These are phyloP conservation scores for Hyaloscypha variabilis DNA, from an alignment of 495 filamentous ascomycete species.

Conservation along the genomic window DNA sequence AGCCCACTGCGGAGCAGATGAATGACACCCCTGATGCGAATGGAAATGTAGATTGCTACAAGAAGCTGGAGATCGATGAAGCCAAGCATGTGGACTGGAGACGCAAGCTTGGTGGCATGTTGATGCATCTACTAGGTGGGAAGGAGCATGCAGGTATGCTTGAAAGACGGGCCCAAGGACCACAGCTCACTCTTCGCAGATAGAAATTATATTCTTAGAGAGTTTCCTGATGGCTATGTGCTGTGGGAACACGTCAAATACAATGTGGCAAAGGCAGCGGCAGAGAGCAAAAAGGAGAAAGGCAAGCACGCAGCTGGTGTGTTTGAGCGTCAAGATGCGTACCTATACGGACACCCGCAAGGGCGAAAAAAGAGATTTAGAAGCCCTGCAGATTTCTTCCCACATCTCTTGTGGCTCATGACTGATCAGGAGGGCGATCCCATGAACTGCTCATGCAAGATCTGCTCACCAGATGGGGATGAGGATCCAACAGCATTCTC, in stretches of 20 bases:
- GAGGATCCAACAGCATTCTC: not conserved
- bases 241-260: slow-evolving; percentile 60
- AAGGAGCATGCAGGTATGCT: slow-evolving; percentile 36
- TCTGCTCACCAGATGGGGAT: slow-evolving; percentile 28
- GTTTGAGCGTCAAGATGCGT: slow-evolving; percentile 56
- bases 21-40: slow-evolving; percentile 46
- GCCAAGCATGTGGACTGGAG: slow-evolving; percentile 55
- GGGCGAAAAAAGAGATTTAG: slow-evolving; percentile 61
- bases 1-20: slow-evolving; percentile 46
- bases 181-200: slow-evolving; percentile 36
- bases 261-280: slow-evolving; percentile 19
- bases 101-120: slow-evolving; percentile 55
- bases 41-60: slow-evolving; percentile 52
- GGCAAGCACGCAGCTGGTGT: slow-evolving; percentile 28
- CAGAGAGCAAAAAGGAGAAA: slow-evolving; percentile 24
- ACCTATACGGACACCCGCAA: slow-evolving; percentile 63
- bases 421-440: slow-evolving; percentile 53
- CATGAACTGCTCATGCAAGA: slow-evolving; percentile 57
- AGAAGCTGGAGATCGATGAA: slow-evolving; percentile 40
- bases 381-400: slow-evolving; percentile 62
- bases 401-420: slow-evolving; percentile 61
- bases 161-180: too few species aligned
- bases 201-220: slow-evolving; percentile 49
- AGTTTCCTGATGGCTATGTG: slow-evolving; percentile 58
- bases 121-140: slow-evolving; percentile 44